A percentile compares a stretch with the other conserved stretches of the same genome.
phyloP scores from a whole-genome alignment of 2,329 filamentous ascomycete genomes.

The Colletotrichum lini region DNA sequence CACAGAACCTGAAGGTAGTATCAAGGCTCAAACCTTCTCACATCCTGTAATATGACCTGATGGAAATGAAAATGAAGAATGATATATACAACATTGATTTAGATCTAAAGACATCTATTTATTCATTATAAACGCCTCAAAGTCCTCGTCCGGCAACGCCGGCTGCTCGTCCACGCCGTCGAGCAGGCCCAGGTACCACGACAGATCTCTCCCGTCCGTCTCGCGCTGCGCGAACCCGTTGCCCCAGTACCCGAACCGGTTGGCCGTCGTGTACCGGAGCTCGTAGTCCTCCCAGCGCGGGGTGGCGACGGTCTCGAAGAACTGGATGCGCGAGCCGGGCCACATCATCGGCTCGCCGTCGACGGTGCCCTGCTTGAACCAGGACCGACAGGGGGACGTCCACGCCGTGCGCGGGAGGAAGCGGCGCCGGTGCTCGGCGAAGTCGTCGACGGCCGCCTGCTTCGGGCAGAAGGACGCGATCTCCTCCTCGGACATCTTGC shows the following conservation, averaged over 20 bases:
- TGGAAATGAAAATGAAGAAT: too few species aligned
- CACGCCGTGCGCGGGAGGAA: conserved; percentile 48
- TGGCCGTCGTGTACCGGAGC: conserved; percentile 44
- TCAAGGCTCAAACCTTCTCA: too few species aligned
- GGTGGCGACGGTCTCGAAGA: conserved; percentile 46
- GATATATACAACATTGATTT: too few species aligned
- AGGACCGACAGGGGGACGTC: conserved; percentile 46
- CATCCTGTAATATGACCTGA: too few species aligned
- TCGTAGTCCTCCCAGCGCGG: conserved; percentile 49
- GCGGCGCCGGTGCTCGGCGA: conserved; percentile 49
- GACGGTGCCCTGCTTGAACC: conserved; percentile 48
- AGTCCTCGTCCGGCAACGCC: conserved; percentile 45
- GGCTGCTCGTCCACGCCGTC: conserved; percentile 44
- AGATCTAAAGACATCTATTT: conserved; percentile 23
- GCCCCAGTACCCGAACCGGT: conserved; percentile 47
- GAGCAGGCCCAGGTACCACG: conserved; percentile 45
- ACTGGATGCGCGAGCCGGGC: conserved; percentile 47
- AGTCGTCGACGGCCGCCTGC: conserved; percentile 48
- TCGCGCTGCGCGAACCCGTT: conserved; percentile 45
- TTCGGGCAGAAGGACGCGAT: conserved; percentile 46
- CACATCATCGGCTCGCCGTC: conserved; percentile 48
- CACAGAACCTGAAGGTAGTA: too few species aligned
- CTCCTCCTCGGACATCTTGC: conserved; percentile 47
- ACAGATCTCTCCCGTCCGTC: conserved; percentile 43
- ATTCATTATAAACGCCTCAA: conserved; percentile 45